Evolutionary conservation across 139 green algal species (phyloP).

Genomic region (Penium margaritaceum): DNA sequence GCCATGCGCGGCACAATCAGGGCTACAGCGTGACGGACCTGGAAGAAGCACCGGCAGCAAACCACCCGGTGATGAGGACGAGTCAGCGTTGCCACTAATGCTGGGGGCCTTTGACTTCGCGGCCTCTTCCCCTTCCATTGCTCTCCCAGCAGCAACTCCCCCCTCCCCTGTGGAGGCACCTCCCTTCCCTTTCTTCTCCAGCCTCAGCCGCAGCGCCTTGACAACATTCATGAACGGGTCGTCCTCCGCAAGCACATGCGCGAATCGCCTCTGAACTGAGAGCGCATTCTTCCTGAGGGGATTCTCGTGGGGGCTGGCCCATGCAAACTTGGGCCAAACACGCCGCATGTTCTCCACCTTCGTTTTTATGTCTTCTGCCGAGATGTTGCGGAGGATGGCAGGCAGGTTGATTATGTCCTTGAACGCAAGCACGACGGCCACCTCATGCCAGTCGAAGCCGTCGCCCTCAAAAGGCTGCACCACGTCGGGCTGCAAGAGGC

Average conservation of each 20-base stretch:
- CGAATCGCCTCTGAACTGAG: background rate
- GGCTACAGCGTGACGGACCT: no score
- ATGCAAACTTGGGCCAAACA: constrained; percentile 3
- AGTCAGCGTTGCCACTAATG: no score
- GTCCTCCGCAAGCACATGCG: background rate
- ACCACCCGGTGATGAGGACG: no score
- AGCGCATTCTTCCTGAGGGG: background rate
- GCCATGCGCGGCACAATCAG: no score
- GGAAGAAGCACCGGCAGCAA: no score
- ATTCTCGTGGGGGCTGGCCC: background rate
- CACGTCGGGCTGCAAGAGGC: constrained; percentile 20
- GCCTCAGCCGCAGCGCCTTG: background rate
- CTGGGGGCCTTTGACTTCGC: no score
- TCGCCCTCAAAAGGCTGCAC: constrained; percentile 17
- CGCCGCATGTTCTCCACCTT: background rate
- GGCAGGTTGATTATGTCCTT: constrained; percentile 17
- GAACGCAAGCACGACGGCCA: background rate
- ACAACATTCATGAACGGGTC: background rate
- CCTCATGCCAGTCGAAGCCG: constrained; percentile 2
- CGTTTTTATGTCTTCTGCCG: constrained; percentile 14
- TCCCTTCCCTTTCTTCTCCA: constrained; percentile 6
- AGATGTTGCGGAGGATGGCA: constrained; percentile 11
- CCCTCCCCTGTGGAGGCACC: no score
- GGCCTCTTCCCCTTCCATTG: no score
- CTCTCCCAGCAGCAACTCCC: no score